Base-by-base conservation (phyloP, 495 filamentous ascomycete genomes). In the Aspergillus panamensis region DNA sequence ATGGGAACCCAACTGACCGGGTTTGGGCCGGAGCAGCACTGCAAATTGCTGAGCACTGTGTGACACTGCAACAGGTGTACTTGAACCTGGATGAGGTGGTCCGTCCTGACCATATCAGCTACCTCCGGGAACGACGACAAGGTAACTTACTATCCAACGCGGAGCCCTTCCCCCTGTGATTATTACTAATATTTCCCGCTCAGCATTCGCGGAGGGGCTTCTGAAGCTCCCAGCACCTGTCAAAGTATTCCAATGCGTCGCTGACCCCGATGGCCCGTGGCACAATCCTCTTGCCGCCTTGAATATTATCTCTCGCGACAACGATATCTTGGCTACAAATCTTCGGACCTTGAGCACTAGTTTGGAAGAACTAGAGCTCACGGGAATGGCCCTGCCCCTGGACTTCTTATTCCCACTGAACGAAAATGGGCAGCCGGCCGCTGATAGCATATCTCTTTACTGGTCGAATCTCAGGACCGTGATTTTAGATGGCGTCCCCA, bases 381-480 rank as follows among this genome's bases (percentile, higher is more conserved):
- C 7, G 0, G 19, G 6, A 0, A 29, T 44, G 12, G 8, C 51
- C 0, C 29, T 53, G 13, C 19, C 31, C 29, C 13, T 53, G 51
- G 51, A 53, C 20, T 53, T 53, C 13, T 37, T 53, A 6, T 53
- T 4, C 44, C 51, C 51, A 16, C 43, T 53, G 31, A 21, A 53
- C 16, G 39, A 53, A 3, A 16, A 14, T 12, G 51, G 51, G 9
- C 29, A 8, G 35, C 37, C 51, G 6, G 2, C 21, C 2, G 1
- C 51, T 44, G 21, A n/a, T 29, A 25, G 35, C 42, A n/a, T 21
- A 17, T 44, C 33, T 20, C 50, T 53, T 44, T 25, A 53, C 25
- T 53, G 51, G 51, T 37, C 51, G 25, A 43, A 53, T 39, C 39
- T 53, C 8, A 37, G 44, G 21, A 20, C 35, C 5, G 31, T 53